Base-by-base conservation (phyloP, 495 filamentous ascomycete genomes). In the Neurospora intermedia region DNA sequence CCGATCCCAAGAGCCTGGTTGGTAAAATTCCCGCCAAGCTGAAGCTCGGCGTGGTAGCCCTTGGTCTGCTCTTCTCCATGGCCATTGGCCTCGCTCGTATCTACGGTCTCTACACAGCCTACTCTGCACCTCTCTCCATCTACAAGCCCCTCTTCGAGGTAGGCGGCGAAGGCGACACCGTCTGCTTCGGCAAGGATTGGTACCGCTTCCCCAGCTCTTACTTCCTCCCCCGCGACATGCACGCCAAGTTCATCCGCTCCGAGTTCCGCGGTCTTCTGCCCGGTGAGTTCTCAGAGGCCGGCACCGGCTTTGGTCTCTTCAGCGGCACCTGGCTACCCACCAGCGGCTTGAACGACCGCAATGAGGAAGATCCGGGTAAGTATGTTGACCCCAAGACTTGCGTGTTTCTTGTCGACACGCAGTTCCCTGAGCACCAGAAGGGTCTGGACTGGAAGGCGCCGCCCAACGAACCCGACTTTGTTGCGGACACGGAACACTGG, bases 141-240 rank as follows among this genome's bases (percentile, higher is more conserved):
- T 96, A 97, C 77, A 46, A 78, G 35, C 84, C 83, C 1, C 83
- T 90, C 3, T 76, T 80, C 31, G 86, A 83, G 20, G 72, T 90
- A 7, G 84, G 84, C 9, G 79, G 84, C 4, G 78, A 80, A 3
- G 90, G 89, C n/a, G 90, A 90, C 62, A 89, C 84, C 39, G 88
- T 99, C 6, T 99, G 96, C 81, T 87, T 97, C 69, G 94, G 92
- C 54, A 98, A 98, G 80, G 96, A 99, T 80, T 99, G 96, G 96
- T 98, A 99, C 79, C 92, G 96, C 69, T 99, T 97, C 78, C 96
- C 96, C 13, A 94, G 92, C 16, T 94, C 93, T 6, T 98, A 94
- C 82, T 93, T 94, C 80, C 85, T 99, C 1, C 96, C 96, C 0
- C 80, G 89, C 8, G 86, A 86, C 62, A 91, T 94, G 86, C 88